phyloP scores from a whole-genome alignment of 148 eudicot genomes.

The Persicaria maculosa region DNA sequence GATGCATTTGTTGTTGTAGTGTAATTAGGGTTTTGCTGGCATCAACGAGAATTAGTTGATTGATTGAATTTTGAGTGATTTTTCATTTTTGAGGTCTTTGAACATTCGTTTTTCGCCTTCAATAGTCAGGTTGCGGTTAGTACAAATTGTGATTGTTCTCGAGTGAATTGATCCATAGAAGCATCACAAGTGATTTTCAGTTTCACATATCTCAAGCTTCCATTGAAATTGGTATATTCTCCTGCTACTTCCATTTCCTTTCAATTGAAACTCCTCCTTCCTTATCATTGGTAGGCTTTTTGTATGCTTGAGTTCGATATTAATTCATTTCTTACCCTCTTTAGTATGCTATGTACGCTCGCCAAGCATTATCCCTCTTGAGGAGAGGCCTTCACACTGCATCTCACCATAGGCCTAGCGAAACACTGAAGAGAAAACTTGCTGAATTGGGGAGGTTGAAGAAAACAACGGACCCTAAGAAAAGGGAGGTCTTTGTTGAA shows the following conservation, averaged over 20 bases:
- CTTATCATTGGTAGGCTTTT: background rate
- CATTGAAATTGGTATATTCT: background rate
- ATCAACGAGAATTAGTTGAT: background rate
- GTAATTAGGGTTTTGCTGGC: background rate
- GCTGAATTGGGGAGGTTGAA: conserved; percentile 47
- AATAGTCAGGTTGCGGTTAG: background rate
- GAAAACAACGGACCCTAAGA: conserved; percentile 40
- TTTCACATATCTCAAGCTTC: background rate
- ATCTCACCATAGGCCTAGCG: conserved; percentile 46
- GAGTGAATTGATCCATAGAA: background rate
- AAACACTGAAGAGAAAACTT: conserved; percentile 53
- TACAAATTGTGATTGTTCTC: background rate
- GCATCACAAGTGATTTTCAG: background rate
- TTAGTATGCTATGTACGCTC: conserved; percentile 29
- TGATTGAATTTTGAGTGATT: background rate
- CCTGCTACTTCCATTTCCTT: background rate
- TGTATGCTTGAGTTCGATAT: background rate
- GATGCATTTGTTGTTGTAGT: background rate
- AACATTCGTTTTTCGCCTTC: background rate
- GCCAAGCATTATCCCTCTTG: conserved; percentile 21
- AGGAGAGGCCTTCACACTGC: conserved; percentile 48
- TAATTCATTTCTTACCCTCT: background rate
- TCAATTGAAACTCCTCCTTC: background rate
- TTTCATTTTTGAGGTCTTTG: conserved; percentile 2
- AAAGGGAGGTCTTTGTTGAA: conserved; percentile 57